Evolutionary conservation across 345 rosid species (phyloP), one percentile per base, ranked within the genome.

Genomic region (Dipteronia sinensis): DNA sequence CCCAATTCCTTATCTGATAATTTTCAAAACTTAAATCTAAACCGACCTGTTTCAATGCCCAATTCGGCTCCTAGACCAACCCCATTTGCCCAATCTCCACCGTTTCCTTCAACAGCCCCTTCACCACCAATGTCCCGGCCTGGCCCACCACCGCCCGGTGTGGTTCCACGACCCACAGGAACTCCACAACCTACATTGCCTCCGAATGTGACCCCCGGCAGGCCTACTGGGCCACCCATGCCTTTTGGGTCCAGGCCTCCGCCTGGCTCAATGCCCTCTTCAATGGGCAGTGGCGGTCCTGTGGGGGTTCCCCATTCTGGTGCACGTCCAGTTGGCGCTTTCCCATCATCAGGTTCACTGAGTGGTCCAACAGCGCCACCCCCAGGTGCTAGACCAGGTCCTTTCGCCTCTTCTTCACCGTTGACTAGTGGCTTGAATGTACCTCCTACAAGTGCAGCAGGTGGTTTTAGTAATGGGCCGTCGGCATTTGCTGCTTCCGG

Each of bases 21-120:
- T 89, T 79, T 93, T 82, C 98, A 93, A 53, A 89, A 88, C 80
- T 61, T 93, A 83, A 91, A 85, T 86, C 84, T 93, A 65, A 81
- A 86, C 71, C 80, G 90, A 7, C 79, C 89, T 38, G 76, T 87
- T 78, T 83, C 82, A 0, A 51, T 81, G 81, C 86, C 90, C 4
- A 82, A 78, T 85, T 86, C 89, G 27, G 85, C 76, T 78, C 89
- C 97, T 29, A 86, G 93, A 79, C 88, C 83, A n/a, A 74, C 90
- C 10, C 90, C 91, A 6, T 87, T 83, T 79, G 87, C 90, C 69
- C 97, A 88, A 42, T 78, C 86, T n/a, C 87, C 82, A 1, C 82
- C 84, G 1, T 85, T 86, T 77, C 83, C 93, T 47, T 80, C 90
- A 27, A 69, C 83, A 10, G 82, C 79, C 0, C 83, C 89, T 65